A percentile compares a stretch with the other conserved stretches of the same genome.
These are phyloP conservation scores for Leishmania amazonensis DNA, from an alignment of 208 protist species.

Conservation along the genomic window DNA sequence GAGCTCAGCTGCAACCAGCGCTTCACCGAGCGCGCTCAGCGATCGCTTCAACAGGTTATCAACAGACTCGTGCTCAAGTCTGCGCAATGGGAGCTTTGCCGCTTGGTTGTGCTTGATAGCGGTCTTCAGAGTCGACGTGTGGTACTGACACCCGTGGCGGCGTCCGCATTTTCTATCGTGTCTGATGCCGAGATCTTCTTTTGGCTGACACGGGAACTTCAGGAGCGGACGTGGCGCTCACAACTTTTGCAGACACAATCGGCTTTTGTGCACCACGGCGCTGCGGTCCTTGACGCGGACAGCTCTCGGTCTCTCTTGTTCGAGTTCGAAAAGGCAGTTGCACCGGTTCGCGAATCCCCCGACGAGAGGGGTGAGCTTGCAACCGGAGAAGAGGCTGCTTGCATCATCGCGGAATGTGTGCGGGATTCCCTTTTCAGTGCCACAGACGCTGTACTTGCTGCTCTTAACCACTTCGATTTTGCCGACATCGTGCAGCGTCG, in stretches of 20 bases:
- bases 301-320: constrained; percentile 29
- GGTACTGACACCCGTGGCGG: background rate
- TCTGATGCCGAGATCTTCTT: background rate
- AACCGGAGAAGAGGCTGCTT: background rate
- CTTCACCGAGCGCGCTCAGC: background rate
- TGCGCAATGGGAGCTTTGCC: constrained; percentile 27
- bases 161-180: background rate
- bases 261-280: constrained; percentile 5
- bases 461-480: constrained; percentile 29
- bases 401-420: constrained; percentile 12
- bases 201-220: constrained; percentile 3
- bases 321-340: constrained; percentile 27
- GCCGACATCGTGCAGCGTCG: constrained; percentile 15
- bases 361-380: background rate
- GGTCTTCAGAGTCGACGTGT: constrained; percentile 1
- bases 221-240: constrained; percentile 15
- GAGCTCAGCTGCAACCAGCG: constrained; percentile 11
- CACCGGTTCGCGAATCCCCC: background rate
- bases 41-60: constrained; percentile 9
- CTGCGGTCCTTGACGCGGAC: constrained; percentile 13
- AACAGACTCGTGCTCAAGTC: background rate
- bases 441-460: constrained; percentile 18
- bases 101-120: constrained; percentile 18
- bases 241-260: constrained; percentile 20
- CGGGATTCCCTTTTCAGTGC: background rate